Percentiles rank a stretch among this genome's conserved stretches.
Conservation (phyloP, 371 early-diverging fungal species). For the Mortierella sp. region DNA sequence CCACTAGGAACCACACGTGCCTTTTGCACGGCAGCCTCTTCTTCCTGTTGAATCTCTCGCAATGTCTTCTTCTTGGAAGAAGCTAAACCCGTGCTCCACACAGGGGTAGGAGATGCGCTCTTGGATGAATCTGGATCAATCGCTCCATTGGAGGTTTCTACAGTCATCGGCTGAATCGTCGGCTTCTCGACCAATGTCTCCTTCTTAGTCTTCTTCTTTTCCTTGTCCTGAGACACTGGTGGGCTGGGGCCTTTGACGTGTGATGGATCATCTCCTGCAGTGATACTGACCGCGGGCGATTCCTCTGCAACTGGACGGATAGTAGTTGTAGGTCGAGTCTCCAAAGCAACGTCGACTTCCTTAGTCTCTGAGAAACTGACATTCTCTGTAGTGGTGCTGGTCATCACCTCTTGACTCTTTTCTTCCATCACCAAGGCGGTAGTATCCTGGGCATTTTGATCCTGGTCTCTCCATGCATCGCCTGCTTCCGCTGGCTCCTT, state of each 20-base stretch:
- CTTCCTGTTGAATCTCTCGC: slow-evolving; percentile 82
- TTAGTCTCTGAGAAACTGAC: no score
- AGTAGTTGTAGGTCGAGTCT: no score
- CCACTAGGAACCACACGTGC: slow-evolving; percentile 42
- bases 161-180: slow-evolving; percentile 20
- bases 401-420: no score
- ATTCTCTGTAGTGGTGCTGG: no score
- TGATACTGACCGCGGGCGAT: no score
- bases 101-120: slow-evolving; percentile 55
- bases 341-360: no score
- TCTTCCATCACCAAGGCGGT: not conserved
- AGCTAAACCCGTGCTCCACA: slow-evolving; percentile 65
- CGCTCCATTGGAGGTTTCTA: slow-evolving; percentile 27
- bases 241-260: slow-evolving; percentile 65
- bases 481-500: no score
- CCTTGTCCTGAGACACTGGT: slow-evolving; percentile 75
- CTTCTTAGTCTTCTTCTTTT: slow-evolving; percentile 64
- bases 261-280: no score
- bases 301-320: no score
- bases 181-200: slow-evolving; percentile 49
- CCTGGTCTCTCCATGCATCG: no score
- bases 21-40: slow-evolving; percentile 64
- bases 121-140: slow-evolving; percentile 39
- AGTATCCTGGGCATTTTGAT: not conserved
- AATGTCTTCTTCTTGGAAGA: slow-evolving; percentile 75